A percentile compares a stretch with the other conserved stretches of the same genome.
These are phyloP conservation scores for Boechera divaricarpa DNA, from an alignment of 345 rosid genomes.

Conservation along the genomic window DNA sequence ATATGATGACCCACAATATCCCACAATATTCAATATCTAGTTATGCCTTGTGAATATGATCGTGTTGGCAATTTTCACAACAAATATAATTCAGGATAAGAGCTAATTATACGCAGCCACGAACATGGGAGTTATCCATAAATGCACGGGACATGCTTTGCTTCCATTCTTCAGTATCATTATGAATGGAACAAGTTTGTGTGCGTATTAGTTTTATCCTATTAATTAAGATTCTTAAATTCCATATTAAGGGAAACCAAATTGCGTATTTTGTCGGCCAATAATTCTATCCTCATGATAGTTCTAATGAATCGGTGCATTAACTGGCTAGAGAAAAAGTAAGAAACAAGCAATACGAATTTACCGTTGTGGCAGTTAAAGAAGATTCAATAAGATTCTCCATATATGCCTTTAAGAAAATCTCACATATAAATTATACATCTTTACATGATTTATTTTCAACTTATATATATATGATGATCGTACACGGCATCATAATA, in stretches of 20 bases:
- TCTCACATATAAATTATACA: not conserved
- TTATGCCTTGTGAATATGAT: slow-evolving; percentile 29
- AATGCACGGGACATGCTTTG: slow-evolving; percentile 43
- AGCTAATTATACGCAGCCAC: slow-evolving; percentile 31
- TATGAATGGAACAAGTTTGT: slow-evolving; percentile 36
- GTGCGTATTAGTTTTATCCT: slow-evolving; percentile 24
- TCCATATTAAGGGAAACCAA: slow-evolving; percentile 24
- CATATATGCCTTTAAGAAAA: not conserved
- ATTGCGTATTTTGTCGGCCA: slow-evolving; percentile 41
- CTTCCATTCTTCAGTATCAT: slow-evolving; percentile 42
- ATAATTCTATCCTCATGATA: slow-evolving; percentile 24
- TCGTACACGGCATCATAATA: not conserved
- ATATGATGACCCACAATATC: slow-evolving; percentile 31
- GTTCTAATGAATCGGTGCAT: slow-evolving; percentile 16
- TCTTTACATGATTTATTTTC: not conserved
- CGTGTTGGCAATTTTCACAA: slow-evolving; percentile 36
- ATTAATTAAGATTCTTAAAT: slow-evolving; percentile 32
- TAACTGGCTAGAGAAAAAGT: slow-evolving; percentile 15
- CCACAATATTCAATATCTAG: slow-evolving; percentile 25
- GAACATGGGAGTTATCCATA: slow-evolving; percentile 43
- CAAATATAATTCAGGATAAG: slow-evolving; percentile 30
- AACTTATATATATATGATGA: not conserved
- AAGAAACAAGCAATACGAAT: slow-evolving; percentile 17
- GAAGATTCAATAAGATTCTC: not conserved
- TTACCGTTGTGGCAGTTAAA: slow-evolving; percentile 40